Conservation (phyloP, 2,329 filamentous ascomycete species). For the Emericellopsis cladophorae region DNA sequence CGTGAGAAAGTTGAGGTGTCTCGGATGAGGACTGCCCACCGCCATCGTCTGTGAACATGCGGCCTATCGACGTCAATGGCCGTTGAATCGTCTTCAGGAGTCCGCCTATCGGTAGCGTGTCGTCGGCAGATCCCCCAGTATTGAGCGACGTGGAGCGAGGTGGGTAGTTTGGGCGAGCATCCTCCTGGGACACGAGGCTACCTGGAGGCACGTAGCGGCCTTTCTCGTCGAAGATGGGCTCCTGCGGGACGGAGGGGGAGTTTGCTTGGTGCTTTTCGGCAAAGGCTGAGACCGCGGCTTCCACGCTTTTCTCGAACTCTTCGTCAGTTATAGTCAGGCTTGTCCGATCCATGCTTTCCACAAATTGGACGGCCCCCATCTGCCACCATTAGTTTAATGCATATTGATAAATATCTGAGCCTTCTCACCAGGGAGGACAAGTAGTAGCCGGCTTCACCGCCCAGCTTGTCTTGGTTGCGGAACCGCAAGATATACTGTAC, state of each 20-base stretch:
- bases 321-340: constrained; percentile 87
- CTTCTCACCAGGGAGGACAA: constrained; percentile 70
- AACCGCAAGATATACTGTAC: constrained; percentile 97
- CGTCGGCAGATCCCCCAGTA: constrained; percentile 35
- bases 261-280: constrained; percentile 66
- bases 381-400: constrained; percentile 15
- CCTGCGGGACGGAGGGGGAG: constrained; percentile 26
- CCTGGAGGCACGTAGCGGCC: constrained; percentile 1
- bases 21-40: constrained; percentile 17
- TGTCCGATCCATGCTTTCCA: constrained; percentile 91
- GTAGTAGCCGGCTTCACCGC: constrained; percentile 97
- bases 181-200: constrained; percentile 33
- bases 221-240: constrained; percentile 32
- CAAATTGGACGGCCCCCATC: constrained; percentile 92
- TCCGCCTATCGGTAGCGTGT: constrained; percentile 71
- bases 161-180: constrained; percentile 20
- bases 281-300: constrained; percentile 88
- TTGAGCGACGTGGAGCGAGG: constrained; percentile 1
- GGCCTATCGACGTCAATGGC: constrained; percentile 80
- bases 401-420: not conserved
- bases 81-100: constrained; percentile 83
- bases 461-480: constrained; percentile 92
- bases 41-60: constrained; percentile 73
- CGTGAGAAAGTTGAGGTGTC: constrained; percentile 5
- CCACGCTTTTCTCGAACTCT: constrained; percentile 93